Conservation (phyloP, 192 early-diverging fungal species). For the Cladochytrium replicatum region DNA sequence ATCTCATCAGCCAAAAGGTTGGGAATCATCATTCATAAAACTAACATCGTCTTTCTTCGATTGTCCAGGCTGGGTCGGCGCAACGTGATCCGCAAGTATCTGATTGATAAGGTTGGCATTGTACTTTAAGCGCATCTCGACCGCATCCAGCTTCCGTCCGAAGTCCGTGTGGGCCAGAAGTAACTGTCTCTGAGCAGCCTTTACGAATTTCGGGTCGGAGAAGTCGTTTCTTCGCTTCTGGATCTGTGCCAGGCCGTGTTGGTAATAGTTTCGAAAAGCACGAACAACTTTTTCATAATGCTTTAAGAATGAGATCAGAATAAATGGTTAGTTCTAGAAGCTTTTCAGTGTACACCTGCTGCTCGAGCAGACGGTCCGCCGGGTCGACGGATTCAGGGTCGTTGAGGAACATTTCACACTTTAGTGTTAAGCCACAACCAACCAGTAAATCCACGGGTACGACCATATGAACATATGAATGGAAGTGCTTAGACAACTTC, state of each 20-base stretch:
- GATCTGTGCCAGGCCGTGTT: slow-evolving; percentile 17
- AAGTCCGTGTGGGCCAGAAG: slow-evolving; percentile 5
- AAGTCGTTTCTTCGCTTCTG: slow-evolving; percentile 30
- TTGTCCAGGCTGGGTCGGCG: neutral
- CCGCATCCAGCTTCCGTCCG: slow-evolving; percentile 7
- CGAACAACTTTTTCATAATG: slow-evolving; percentile 21
- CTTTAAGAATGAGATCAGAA: too few species aligned
- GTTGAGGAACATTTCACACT: too few species aligned
- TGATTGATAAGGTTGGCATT: slow-evolving; percentile 15
- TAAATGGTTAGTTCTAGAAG: too few species aligned
- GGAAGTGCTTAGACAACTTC: too few species aligned
- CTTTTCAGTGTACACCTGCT: too few species aligned
- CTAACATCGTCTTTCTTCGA: neutral
- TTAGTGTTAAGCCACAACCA: too few species aligned
- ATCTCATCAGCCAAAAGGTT: neutral
- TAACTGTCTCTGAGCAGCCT: slow-evolving; percentile 9
- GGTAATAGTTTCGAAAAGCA: slow-evolving; percentile 27
- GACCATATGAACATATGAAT: too few species aligned
- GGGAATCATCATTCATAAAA: neutral
- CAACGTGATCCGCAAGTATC: slow-evolving; percentile 12
- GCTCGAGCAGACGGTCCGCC: too few species aligned
- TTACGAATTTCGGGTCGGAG: neutral
- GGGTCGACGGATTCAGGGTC: too few species aligned
- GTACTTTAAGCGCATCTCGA: slow-evolving; percentile 9
- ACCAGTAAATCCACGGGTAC: too few species aligned